Percentiles rank a stretch among this genome's conserved stretches.
Evolutionary conservation across 345 rosid species (phyloP).

Genomic region (Hypericum androsaemum): DNA sequence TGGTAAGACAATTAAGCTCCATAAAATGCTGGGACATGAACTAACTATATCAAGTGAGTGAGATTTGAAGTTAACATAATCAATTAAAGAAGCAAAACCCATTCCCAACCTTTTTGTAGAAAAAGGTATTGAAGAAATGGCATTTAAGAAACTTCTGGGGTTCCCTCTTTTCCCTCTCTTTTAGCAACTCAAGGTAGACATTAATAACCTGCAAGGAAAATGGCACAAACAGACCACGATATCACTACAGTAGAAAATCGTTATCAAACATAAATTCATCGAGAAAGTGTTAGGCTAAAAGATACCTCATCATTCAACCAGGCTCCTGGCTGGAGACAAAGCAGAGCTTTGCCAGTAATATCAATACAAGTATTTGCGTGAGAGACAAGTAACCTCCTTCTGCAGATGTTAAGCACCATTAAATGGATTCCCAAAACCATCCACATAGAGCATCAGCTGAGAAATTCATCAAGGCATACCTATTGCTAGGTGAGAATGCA

Average conservation of each 20-base stretch:
- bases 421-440: slow-evolving; percentile 9
- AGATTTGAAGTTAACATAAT: too few species aligned
- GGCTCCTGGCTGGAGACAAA: slow-evolving; percentile 59
- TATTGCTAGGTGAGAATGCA: slow-evolving; percentile 39
- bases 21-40: too few species aligned
- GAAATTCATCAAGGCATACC: slow-evolving; percentile 28
- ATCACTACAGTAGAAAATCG: slow-evolving; percentile 5
- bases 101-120: slow-evolving; percentile 72
- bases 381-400: slow-evolving; percentile 46
- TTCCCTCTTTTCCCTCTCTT: slow-evolving; percentile 89
- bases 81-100: too few species aligned
- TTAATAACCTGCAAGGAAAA: slow-evolving; percentile 62
- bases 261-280: background rate
- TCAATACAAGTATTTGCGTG: slow-evolving; percentile 62
- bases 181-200: slow-evolving; percentile 73
- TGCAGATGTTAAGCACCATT: slow-evolving; percentile 21
- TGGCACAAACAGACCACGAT: slow-evolving; percentile 5
- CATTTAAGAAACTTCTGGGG: slow-evolving; percentile 80
- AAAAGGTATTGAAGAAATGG: slow-evolving; percentile 88
- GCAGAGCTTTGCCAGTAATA: slow-evolving; percentile 53
- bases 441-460: slow-evolving; percentile 6
- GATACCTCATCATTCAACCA: slow-evolving; percentile 98
- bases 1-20: too few species aligned
- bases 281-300: slow-evolving; percentile 2
- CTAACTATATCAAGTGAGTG: too few species aligned